These are phyloP conservation scores for Hanseniaspora hatyaiensis DNA, from an alignment of 805 yeast genomes.

Conservation along the genomic window DNA sequence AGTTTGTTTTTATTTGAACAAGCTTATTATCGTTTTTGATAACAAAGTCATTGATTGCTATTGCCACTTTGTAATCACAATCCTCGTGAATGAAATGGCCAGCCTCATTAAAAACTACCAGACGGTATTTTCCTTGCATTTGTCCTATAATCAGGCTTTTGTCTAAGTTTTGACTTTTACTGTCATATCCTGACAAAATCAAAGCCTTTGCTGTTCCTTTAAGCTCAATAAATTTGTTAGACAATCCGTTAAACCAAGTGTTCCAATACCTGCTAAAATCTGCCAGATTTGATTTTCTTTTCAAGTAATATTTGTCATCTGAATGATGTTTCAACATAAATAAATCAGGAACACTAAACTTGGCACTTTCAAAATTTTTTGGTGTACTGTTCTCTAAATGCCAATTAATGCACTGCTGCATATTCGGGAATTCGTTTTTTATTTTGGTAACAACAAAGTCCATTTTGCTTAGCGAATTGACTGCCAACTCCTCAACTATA, in stretches of 20 bases:
- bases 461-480: slow-evolving; percentile 57
- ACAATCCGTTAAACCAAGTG: slow-evolving; percentile 68
- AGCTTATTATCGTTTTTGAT: slow-evolving; percentile 32
- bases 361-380: slow-evolving; percentile 50
- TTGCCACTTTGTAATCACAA: slow-evolving; percentile 54
- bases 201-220: slow-evolving; percentile 52
- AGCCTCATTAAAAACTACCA: slow-evolving; percentile 64
- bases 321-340: slow-evolving; percentile 24
- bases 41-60: slow-evolving; percentile 39
- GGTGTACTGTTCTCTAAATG: slow-evolving; percentile 49
- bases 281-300: slow-evolving; percentile 57
- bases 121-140: slow-evolving; percentile 94
- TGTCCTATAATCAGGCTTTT: slow-evolving; percentile 82
- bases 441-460: slow-evolving; percentile 49
- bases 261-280: slow-evolving; percentile 62
- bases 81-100: slow-evolving; percentile 98
- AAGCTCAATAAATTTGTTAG: slow-evolving; percentile 39
- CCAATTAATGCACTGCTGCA: slow-evolving; percentile 67
- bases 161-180: slow-evolving; percentile 43
- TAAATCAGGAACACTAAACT: slow-evolving; percentile 65
- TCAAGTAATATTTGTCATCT: slow-evolving; percentile 23
- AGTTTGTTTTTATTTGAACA: slow-evolving; percentile 31
- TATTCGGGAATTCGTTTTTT: slow-evolving; percentile 46
- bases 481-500: slow-evolving; percentile 89
- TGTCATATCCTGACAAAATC: slow-evolving; percentile 76